Base-by-base conservation (phyloP, 345 rosid species). In the Aquilaria yunnanensis region DNA sequence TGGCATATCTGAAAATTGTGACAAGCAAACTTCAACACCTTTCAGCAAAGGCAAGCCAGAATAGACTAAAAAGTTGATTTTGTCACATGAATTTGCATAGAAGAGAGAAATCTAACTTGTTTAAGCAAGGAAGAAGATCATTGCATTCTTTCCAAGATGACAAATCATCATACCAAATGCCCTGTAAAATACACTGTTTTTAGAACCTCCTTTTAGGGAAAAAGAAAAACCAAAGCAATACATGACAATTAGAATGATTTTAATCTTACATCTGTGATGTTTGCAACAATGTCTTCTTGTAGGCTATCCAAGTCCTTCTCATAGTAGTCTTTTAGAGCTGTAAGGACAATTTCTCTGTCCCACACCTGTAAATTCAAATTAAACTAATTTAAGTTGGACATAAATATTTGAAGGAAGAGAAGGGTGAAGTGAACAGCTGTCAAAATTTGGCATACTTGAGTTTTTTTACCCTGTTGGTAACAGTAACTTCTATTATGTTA, bases 321-420 rank as follows among this genome's bases (percentile, higher is more conserved):
- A 12, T 93, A 84, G 75, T 77, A 86, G 58, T 90, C 96, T 55
- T 75, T 70, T 0, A 84, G 74, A 67, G 98, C 92, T 54, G 88
- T 80, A 2, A 84, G 89, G 47, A 93, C 77, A 47, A 93, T 88
- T 74, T 93, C 97, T 79, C 94, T 86, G 14, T 93, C 97, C 98
- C 97, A 93, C 30, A 93, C 96, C 97, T 92, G 58, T 2, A 30
- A 4, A 52, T 57, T 57, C 1, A 14, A 12, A 12, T 11, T 51
- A 13, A 11, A 2, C 23, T 23, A 23, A 23, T 23, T 48, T 48
- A 37, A 37, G 1, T 37, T 37, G 43, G 43, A 37, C 43, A 37
- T 37, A 37, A 4, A 37, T 5, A 37, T 37, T 37, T 37, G 29
- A 51, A 13, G 54, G n/a, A 13, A 51, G 10, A 51, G 9, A 51